Evolutionary conservation across 371 early-diverging fungal species (phyloP).

Genomic region (Actinomortierella wolfii): DNA sequence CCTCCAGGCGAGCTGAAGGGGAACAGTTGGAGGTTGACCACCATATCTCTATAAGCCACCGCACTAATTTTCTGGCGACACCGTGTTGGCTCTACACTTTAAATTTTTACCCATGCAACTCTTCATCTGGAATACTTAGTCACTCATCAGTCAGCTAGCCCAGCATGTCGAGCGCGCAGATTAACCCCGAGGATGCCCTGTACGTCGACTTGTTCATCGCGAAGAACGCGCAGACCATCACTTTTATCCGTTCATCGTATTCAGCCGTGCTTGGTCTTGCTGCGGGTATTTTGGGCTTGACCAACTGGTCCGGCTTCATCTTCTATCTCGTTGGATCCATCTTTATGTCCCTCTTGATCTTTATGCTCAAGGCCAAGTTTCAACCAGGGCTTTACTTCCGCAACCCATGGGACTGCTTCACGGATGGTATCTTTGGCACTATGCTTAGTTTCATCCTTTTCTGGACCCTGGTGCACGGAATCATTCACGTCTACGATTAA

Average conservation of each 20-base stretch:
- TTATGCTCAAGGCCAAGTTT: constrained; percentile 48
- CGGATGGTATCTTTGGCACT: constrained; percentile 73
- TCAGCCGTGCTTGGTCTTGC: constrained; percentile 79
- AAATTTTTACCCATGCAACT: too few relatives aligned
- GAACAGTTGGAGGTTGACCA: too few relatives aligned
- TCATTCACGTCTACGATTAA: constrained; percentile 83
- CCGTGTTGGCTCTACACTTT: too few relatives aligned
- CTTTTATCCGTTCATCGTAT: constrained; percentile 76
- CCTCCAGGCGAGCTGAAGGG: too few relatives aligned
- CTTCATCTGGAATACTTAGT: too few relatives aligned
- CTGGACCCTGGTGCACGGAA: constrained; percentile 84
- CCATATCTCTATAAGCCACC: too few relatives aligned
- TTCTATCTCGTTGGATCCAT: constrained; percentile 74
- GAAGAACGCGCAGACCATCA: constrained; percentile 70
- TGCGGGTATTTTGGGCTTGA: constrained; percentile 79
- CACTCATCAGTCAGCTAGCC: too few relatives aligned
- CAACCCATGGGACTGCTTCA: constrained; percentile 55
- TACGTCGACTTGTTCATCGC: constrained; percentile 61
- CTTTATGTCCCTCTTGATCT: constrained; percentile 57
- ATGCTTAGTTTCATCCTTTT: constrained; percentile 79
- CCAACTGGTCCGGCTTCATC: constrained; percentile 71
- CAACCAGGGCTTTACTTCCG: constrained; percentile 57
- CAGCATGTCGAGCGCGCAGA: constrained; percentile 35
- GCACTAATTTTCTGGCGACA: too few relatives aligned
- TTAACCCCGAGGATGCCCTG: constrained; percentile 47